Evolutionary conservation across 805 yeast species (phyloP), one percentile per base, ranked within the genome.

Genomic region (Maudiozyma turicensis): DNA sequence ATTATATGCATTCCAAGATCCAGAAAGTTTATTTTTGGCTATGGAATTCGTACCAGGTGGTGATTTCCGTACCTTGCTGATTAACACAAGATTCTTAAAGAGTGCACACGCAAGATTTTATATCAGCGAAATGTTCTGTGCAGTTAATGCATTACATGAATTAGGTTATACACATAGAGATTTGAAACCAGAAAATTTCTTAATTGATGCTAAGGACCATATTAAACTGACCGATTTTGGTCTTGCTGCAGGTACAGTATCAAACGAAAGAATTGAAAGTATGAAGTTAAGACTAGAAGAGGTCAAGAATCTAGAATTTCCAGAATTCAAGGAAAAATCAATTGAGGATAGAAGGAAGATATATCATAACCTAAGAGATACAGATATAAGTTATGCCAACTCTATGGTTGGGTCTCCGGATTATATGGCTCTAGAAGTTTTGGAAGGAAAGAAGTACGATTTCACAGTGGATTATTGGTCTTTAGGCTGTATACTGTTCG

Each of bases 41-140:
- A 93, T 93, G 99, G 99, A 93, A 66, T 93, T 86, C 67, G 99
- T 93, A n/a, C 97, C 99, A 8, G 99, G 99, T 51, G 99, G 99
- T 48, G 99, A 93, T 65, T 93, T 87, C 72, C 82, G 99, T 63
- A 93, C 99, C 0, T 71, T 93, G 52, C 77, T 93, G 55, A 90
- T 89, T 66, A 91, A 90, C 65, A 91, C 98, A 6, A 96, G 96
- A 35, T 86, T 85, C 50, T 72, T 93, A 57, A 86, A 87, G 52
- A 95, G 98, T 2, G 89, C 95, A 3, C 99, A 93, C 63, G 95
- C 98, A 0, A 78, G 98, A 51, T 93, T 93, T 70, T 93, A 93
- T 65, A 78, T 93, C 55, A 81, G 91, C 53, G 98, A 93, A 68
- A 93, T 93, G 99, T 91, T 93, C 68, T 82, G 89, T 43, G 86